These are phyloP conservation scores for Lasiodiplodia hormozganensis DNA, from an alignment of 2,329 filamentous ascomycete species.

Conservation along the genomic window DNA sequence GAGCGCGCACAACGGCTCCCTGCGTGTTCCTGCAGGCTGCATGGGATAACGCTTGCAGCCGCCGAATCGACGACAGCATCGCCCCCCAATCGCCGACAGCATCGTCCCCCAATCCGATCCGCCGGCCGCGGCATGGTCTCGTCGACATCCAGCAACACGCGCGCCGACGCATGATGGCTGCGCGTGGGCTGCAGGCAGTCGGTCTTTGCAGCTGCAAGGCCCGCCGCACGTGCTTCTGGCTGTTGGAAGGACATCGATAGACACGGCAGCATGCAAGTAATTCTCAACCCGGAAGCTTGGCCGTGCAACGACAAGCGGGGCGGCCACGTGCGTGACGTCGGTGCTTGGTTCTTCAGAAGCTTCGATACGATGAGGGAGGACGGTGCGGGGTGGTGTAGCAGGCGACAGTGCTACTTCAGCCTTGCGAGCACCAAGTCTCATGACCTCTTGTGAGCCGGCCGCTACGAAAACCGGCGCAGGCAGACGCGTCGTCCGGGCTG, in stretches of 20 bases:
- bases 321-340: slow-evolving; percentile 25
- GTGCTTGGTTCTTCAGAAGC: not conserved
- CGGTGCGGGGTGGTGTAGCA: no score
- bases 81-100: not conserved
- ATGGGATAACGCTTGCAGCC: slow-evolving; percentile 12
- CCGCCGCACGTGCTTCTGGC: not conserved
- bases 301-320: slow-evolving; percentile 25
- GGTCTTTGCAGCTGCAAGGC: not conserved
- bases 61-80: not conserved
- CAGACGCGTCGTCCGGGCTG: not conserved
- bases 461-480: not conserved
- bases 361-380: not conserved
- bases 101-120: not conserved
- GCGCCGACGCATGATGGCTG: not conserved
- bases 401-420: not conserved
- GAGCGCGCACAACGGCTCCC: slow-evolving; percentile 17
- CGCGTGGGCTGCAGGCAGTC: not conserved
- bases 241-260: not conserved
- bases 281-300: slow-evolving; percentile 25
- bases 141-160: slow-evolving; percentile 4
- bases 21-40: slow-evolving; percentile 23
- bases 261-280: slow-evolving; percentile 13
- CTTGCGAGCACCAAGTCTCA: slow-evolving; percentile 3
- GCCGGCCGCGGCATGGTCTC: not conserved
- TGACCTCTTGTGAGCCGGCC: slow-evolving; percentile 9